Evolutionary conservation across 257 asterid genomes (phyloP).

Genomic region (Nicotiana paniculata): DNA sequence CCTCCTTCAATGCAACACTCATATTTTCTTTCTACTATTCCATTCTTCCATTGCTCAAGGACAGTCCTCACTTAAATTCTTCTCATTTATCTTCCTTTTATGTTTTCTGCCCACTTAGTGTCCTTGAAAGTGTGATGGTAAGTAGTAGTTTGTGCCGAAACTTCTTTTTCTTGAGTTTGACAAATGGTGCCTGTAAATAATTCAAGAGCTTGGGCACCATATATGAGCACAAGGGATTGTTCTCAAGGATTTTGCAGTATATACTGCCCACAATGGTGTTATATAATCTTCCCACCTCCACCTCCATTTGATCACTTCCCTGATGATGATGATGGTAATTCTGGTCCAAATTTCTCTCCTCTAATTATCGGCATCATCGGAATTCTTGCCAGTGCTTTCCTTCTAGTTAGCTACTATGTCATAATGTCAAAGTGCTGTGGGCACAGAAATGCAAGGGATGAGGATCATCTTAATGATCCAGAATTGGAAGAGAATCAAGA

Average conservation of each 20-base stretch:
- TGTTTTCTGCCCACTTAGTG: not conserved
- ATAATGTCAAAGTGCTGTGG: slow-evolving; percentile 38
- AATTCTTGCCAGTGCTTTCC: slow-evolving; percentile 36
- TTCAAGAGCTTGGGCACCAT: slow-evolving; percentile 36
- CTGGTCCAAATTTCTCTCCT: slow-evolving; percentile 33
- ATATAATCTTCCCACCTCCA: slow-evolving; percentile 37
- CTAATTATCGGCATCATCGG: slow-evolving; percentile 40
- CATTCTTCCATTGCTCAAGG: not conserved
- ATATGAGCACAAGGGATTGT: slow-evolving; percentile 41
- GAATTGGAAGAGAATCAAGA: slow-evolving; percentile 21
- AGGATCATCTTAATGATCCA: not conserved
- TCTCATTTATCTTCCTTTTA: not conserved
- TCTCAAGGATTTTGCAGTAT: slow-evolving; percentile 45
- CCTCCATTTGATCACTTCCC: slow-evolving; percentile 31
- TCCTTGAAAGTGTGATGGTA: not conserved
- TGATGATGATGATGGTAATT: slow-evolving; percentile 14
- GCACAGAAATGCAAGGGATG: slow-evolving; percentile 15
- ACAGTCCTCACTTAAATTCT: not conserved
- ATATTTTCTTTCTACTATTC: not conserved
- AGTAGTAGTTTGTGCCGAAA: not conserved
- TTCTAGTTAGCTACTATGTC: slow-evolving; percentile 44
- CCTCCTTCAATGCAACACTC: not conserved
- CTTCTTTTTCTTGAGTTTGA: not conserved
- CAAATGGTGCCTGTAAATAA: slow-evolving; percentile 21
- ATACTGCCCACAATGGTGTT: slow-evolving; percentile 55